Evolutionary conservation across 176 grass and related monocot genomes (phyloP).

Genomic region (Bromus sterilis): DNA sequence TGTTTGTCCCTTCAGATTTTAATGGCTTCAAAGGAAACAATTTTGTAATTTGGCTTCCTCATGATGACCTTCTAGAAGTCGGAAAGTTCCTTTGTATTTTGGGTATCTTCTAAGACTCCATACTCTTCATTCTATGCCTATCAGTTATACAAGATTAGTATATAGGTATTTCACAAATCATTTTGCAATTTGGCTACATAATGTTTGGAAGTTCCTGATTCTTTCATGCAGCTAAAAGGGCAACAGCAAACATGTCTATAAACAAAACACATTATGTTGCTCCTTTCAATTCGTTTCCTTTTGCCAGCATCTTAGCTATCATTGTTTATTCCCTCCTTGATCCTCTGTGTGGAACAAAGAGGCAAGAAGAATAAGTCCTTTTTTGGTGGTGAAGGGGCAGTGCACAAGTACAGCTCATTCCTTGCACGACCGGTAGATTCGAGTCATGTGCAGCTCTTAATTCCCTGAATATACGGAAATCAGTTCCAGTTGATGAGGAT

Average conservation of each 20-base stretch:
- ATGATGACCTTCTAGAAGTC: background rate
- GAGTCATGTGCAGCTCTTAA: slow-evolving; percentile 12
- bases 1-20: slow-evolving; percentile 11
- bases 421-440: background rate
- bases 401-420: slow-evolving; percentile 1
- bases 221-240: slow-evolving; percentile 13
- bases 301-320: slow-evolving; percentile 24
- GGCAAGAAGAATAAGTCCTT: slow-evolving; percentile 21
- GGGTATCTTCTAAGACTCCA: background rate
- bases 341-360: slow-evolving; percentile 35
- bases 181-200: background rate
- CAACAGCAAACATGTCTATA: background rate
- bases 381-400: slow-evolving; percentile 1
- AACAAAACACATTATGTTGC: background rate
- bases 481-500: background rate
- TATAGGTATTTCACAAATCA: background rate
- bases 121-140: background rate
- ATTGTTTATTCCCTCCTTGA: slow-evolving; percentile 23
- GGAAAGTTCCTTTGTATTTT: background rate
- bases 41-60: slow-evolving; percentile 2
- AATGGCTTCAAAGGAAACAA: background rate
- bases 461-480: background rate
- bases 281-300: background rate
- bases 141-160: background rate
- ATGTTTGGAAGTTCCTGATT: slow-evolving; percentile 2